Conservation (phyloP, 345 rosid species). For the Pseudoturritis turrita region DNA sequence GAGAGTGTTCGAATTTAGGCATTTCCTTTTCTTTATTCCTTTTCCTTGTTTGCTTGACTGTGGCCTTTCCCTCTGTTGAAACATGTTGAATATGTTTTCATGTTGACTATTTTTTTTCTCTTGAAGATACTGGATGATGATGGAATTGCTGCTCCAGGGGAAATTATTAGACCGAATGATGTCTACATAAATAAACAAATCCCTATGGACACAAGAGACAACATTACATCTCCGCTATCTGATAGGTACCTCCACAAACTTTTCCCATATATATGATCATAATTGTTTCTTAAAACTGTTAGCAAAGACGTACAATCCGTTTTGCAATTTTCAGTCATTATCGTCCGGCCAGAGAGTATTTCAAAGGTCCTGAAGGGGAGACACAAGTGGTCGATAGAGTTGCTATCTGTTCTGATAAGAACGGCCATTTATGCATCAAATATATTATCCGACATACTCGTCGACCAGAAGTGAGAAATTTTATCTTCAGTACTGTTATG, state of each 20-base stretch:
- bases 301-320: background rate
- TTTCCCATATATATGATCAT: background rate
- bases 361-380: constrained; percentile 81
- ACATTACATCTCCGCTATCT: constrained; percentile 26
- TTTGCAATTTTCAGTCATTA: constrained; percentile 49
- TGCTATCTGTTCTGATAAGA: constrained; percentile 57
- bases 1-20: background rate
- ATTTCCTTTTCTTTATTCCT: background rate
- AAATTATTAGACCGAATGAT: constrained; percentile 69
- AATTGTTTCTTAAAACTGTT: constrained; percentile 1
- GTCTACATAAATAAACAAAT: constrained; percentile 60
- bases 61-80: background rate
- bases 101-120: background rate
- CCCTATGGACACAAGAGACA: constrained; percentile 44
- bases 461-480: constrained; percentile 73
- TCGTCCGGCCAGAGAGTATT: constrained; percentile 44
- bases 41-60: background rate
- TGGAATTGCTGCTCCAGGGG: constrained; percentile 90
- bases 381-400: constrained; percentile 82
- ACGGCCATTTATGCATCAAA: constrained; percentile 49
- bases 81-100: background rate
- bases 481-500: background rate
- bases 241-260: constrained; percentile 42
- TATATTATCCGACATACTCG: constrained; percentile 83
- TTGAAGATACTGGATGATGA: constrained; percentile 74